Evolutionary conservation across 1,284 basidiomycete species (phyloP).

Genomic region (Fomitopsis palustris): DNA sequence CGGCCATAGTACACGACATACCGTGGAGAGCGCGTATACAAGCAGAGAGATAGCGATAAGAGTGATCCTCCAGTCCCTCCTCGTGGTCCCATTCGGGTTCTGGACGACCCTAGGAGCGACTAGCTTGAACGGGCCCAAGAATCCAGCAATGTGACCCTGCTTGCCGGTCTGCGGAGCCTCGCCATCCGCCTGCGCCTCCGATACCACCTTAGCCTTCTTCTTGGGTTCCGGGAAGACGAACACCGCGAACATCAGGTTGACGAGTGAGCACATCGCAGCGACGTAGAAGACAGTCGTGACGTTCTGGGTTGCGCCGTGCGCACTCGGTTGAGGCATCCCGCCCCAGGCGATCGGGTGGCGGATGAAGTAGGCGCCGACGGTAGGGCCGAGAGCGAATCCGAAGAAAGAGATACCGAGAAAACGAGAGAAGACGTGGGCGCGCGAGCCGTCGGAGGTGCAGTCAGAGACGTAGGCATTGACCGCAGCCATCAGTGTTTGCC

Average conservation of each 20-base stretch:
- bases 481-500: constrained; percentile 75
- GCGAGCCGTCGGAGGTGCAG: constrained; percentile 80
- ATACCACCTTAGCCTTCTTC: constrained; percentile 36
- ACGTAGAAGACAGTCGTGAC: constrained; percentile 62
- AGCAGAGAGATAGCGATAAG: constrained; percentile 46
- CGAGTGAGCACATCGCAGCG: constrained; percentile 41
- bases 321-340: constrained; percentile 19
- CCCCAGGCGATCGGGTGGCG: constrained; percentile 44
- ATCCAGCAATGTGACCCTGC: constrained; percentile 27
- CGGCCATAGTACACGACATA: constrained; percentile 25
- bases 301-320: constrained; percentile 25
- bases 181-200: constrained; percentile 25
- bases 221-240: constrained; percentile 67
- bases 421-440: constrained; percentile 78
- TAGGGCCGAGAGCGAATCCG: constrained; percentile 73
- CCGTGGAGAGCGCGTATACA: constrained; percentile 42
- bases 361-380: constrained; percentile 72
- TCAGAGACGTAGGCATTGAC: constrained; percentile 85
- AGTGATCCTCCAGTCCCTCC: constrained; percentile 58
- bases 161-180: constrained; percentile 5
- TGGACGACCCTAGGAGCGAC: constrained; percentile 48
- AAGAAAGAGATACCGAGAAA: constrained; percentile 70
- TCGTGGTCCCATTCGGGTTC: constrained; percentile 27
- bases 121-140: constrained; percentile 49
- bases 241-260: constrained; percentile 50